Base-by-base conservation (phyloP, 1,139 yeast species). In the Blastobotrys elegans region DNA sequence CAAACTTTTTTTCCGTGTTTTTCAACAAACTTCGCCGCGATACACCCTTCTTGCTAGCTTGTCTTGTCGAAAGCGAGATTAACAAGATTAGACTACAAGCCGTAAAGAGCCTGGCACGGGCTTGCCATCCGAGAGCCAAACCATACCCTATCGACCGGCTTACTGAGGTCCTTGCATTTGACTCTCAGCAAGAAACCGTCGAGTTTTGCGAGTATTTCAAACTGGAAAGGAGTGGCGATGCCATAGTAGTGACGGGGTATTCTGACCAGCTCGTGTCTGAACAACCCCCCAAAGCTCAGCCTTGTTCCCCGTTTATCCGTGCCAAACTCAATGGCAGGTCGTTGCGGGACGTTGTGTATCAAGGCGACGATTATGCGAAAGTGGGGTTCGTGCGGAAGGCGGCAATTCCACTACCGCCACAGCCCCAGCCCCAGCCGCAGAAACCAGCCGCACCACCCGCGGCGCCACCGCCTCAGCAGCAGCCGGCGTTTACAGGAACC, bases 1-100 rank as follows among this genome's bases (percentile, higher is more conserved):
- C 80, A 35, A 80, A 84, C 57, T 62, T 82, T 18, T 88, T 79
- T 61, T 72, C 74, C 2, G 75, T 77, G 47, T 85, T 89, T 60
- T 92, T 94, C 65, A 67, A 75, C 46, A 74, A 77, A 17, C 72
- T 74, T 34, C 66, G 71, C 7, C 3, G n/a, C 18, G 65, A 69
- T 1, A 79, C 88, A 0, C 94, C 96, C 1, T 77, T 82, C 49
- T 68, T 90, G 33, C 66, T 87, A 64, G 74, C 88, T 0, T 89
- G 95, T 53, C 68, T 92, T 37, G 65, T 88, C 27, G 97, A 92
- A 61, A 80, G 84, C 4, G 90, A 85, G 56, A 80, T 88, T 60
- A 85, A 85, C 58, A 92, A 84, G 51, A 73, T 90, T 5, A 69
- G 98, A 40, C 80, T 85, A 58, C 80, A 82, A 58, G 90, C 95